phyloP scores from a whole-genome alignment of 2,329 filamentous ascomycete species.

The Thielaviopsis ethacetica region DNA sequence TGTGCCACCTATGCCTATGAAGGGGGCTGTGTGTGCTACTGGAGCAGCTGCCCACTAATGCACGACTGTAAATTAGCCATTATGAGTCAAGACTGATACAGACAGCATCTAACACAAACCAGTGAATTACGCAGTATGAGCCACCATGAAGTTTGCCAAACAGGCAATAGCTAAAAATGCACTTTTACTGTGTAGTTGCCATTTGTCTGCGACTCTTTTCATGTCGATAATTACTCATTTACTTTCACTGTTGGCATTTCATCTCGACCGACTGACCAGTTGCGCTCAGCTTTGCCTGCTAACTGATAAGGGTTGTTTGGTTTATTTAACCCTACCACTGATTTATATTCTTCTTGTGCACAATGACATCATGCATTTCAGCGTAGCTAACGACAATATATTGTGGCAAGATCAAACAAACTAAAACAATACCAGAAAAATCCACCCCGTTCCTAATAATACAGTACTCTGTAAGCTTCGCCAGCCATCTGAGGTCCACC shows the following conservation, averaged over 20 bases:
- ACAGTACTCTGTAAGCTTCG: background rate
- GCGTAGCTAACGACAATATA: too few species aligned
- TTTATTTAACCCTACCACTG: too few species aligned
- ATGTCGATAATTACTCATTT: background rate
- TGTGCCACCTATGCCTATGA: too few species aligned
- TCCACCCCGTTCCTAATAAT: too few species aligned
- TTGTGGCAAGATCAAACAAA: too few species aligned
- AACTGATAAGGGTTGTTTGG: too few species aligned
- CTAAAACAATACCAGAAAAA: too few species aligned
- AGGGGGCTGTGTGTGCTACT: background rate
- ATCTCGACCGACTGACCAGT: background rate
- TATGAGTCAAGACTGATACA: background rate
- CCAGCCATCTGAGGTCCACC: constrained; percentile 36
- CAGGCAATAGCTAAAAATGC: background rate
- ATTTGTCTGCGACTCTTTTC: background rate
- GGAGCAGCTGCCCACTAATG: too few species aligned
- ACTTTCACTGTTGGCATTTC: background rate
- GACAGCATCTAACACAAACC: background rate
- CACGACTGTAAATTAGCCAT: background rate
- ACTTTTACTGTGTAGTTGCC: background rate
- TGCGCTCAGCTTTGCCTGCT: too few species aligned
- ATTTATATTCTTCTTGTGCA: too few species aligned
- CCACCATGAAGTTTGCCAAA: background rate
- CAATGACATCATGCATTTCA: too few species aligned
- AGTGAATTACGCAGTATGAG: background rate